These are phyloP conservation scores for Backusella luteola DNA, from an alignment of 192 early-diverging fungal species.

Conservation along the genomic window DNA sequence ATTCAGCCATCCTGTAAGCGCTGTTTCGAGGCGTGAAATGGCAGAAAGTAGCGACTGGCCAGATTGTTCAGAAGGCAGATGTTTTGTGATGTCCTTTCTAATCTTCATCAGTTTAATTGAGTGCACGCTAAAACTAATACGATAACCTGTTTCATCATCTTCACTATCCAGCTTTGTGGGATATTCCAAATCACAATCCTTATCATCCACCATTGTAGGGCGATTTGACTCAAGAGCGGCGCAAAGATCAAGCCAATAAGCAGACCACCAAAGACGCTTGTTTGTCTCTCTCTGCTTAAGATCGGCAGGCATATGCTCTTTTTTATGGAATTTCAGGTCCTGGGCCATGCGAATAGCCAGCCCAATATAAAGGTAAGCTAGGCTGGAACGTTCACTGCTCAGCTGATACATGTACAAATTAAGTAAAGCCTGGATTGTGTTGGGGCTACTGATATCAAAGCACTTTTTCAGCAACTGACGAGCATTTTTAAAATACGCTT, in stretches of 20 bases:
- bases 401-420: slow-evolving; percentile 46
- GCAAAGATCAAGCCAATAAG: slow-evolving; percentile 44
- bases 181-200: slow-evolving; percentile 44
- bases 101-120: slow-evolving; percentile 45
- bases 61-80: slow-evolving; percentile 42
- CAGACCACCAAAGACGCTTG: slow-evolving; percentile 44
- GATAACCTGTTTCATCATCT: slow-evolving; percentile 40
- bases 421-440: slow-evolving; percentile 38
- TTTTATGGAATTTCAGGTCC: slow-evolving; percentile 42
- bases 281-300: slow-evolving; percentile 34
- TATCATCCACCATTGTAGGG: slow-evolving; percentile 44
- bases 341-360: slow-evolving; percentile 45
- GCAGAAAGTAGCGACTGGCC: slow-evolving; percentile 43
- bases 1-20: slow-evolving; percentile 36
- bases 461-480: slow-evolving; percentile 42
- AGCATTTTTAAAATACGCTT: slow-evolving; percentile 41
- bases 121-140: slow-evolving; percentile 36
- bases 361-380: slow-evolving; percentile 43
- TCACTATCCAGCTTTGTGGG: slow-evolving; percentile 33
- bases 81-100: slow-evolving; percentile 45
- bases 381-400: slow-evolving; percentile 36
- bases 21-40: slow-evolving; percentile 40
- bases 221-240: slow-evolving; percentile 42
- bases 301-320: slow-evolving; percentile 33
- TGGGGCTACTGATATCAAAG: slow-evolving; percentile 40